phyloP scores from a whole-genome alignment of 192 early-diverging fungal genomes.

The Coemansia sp. region DNA sequence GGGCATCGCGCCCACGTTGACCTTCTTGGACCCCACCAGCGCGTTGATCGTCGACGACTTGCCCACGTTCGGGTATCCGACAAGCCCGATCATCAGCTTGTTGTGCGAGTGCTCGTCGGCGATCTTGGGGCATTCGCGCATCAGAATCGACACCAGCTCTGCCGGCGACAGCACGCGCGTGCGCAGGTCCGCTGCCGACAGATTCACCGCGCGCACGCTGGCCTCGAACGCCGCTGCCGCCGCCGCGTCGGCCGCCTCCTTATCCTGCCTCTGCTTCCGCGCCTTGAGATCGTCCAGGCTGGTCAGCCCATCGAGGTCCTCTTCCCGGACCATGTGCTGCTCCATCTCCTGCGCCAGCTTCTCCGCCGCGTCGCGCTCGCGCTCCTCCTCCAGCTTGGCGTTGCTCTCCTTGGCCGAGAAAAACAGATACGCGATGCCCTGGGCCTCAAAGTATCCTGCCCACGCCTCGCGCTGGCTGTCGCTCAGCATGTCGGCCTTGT shows the following conservation, averaged over 20 bases:
- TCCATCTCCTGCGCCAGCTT: constrained; percentile 37
- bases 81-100: constrained; percentile 87
- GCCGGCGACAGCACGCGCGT: constrained; percentile 62
- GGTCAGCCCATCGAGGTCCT: constrained; percentile 28
- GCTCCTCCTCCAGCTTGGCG: constrained; percentile 71
- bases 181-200: constrained; percentile 42
- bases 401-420: constrained; percentile 90
- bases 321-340: constrained; percentile 26
- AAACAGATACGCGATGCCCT: constrained; percentile 84
- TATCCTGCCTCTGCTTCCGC: constrained; percentile 11
- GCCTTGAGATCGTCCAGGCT: constrained; percentile 26
- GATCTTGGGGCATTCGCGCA: constrained; percentile 55
- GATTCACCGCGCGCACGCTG: constrained; percentile 34
- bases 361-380: constrained; percentile 55
- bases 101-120: constrained; percentile 39
- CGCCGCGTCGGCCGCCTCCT: constrained; percentile 8
- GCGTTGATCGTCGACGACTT: constrained; percentile 99
- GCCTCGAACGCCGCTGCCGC: constrained; percentile 37
- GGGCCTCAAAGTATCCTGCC: constrained; percentile 84
- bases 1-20: constrained; percentile 94
- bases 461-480: constrained; percentile 78
- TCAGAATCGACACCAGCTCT: constrained; percentile 68
- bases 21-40: constrained; percentile 86
- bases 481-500: constrained; percentile 98
- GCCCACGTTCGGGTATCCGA: constrained; percentile 99